Base-by-base conservation (phyloP, 192 early-diverging fungal species). In the Haplosporangium gracile region DNA sequence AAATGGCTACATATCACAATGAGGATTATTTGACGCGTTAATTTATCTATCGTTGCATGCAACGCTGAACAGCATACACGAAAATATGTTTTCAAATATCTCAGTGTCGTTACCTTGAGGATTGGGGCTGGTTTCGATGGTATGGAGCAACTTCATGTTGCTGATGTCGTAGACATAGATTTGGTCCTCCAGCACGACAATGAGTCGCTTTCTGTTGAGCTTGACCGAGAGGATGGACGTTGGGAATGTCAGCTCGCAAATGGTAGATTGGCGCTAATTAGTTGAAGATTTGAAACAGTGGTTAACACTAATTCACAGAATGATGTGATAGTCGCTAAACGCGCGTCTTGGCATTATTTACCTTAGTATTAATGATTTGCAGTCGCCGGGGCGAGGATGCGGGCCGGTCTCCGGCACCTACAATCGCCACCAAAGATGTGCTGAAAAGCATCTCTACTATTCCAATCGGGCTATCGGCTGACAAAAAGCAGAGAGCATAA, bases 381-480 rank as follows among this genome's bases (percentile, higher is more conserved):
- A 99, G 90, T 69, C 95, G 91, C 75, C 97, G 91, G 65, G 97
- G 96, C 36, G 95, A 96, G 72, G 96, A 93, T 43, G 93, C 75
- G 18, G 96, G 95, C 82, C 97, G 95, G 80, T 97, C 96, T 18
- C 97, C 97, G 24, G 96, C 94, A 7, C 97, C 98, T 9, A 98
- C 97, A 40, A 99, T 89, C 4, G 98, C 98, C 1, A 99, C 96
- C 9, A 99, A 89, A 20, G 95, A 96, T 11, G 98, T 99, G 75
- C 94, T 96, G 77, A 98, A 99, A 40, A 99, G 90, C 97, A 99
- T 98, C 90, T 98, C 97, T 34, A 97, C 96, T 70, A 97, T 96
- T 22, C 96, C 97, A 40, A 97, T 95, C 5, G 96, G 96, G 43
- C 96, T 95, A 81, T 95, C 96, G n/a, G 92, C 94, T 94, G 76